These are phyloP conservation scores for Bonnemaisonia californica DNA, from an alignment of 31 red algal species.

Conservation along the genomic window DNA sequence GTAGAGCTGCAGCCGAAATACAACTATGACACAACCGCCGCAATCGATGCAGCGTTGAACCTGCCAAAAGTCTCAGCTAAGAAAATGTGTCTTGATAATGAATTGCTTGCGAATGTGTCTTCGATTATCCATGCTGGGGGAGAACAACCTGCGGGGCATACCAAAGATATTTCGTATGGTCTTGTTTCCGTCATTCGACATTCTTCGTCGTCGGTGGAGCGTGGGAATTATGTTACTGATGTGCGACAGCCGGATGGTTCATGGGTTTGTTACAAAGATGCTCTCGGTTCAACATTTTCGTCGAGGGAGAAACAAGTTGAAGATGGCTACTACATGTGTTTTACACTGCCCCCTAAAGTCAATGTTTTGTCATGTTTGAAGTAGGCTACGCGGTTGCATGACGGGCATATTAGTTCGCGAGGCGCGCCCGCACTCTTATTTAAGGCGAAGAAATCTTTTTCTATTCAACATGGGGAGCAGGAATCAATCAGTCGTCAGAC, in stretches of 20 bases:
- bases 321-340: constrained; percentile 38
- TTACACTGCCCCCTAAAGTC: constrained; percentile 9
- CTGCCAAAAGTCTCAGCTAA: background rate
- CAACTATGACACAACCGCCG: constrained; percentile 7
- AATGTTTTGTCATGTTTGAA: too few species aligned
- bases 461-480: too few species aligned
- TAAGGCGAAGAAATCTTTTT: too few species aligned
- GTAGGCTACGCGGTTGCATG: too few species aligned
- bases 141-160: background rate
- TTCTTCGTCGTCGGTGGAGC: background rate
- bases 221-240: constrained; percentile 32
- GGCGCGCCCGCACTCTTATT: too few species aligned
- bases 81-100: background rate
- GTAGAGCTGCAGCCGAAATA: background rate
- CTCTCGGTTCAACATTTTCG: background rate
- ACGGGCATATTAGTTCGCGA: too few species aligned
- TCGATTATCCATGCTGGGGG: background rate
- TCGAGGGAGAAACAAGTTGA: background rate
- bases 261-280: constrained; percentile 36
- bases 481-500: too few species aligned
- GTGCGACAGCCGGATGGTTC: constrained; percentile 19
- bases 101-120: constrained; percentile 6
- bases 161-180: background rate
- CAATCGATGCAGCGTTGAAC: constrained; percentile 13
- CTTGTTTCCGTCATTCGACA: constrained; percentile 28